Evolutionary conservation across 805 yeast species (phyloP), one percentile per base, ranked within the genome.

Genomic region (Lipomyces mesembrius): DNA sequence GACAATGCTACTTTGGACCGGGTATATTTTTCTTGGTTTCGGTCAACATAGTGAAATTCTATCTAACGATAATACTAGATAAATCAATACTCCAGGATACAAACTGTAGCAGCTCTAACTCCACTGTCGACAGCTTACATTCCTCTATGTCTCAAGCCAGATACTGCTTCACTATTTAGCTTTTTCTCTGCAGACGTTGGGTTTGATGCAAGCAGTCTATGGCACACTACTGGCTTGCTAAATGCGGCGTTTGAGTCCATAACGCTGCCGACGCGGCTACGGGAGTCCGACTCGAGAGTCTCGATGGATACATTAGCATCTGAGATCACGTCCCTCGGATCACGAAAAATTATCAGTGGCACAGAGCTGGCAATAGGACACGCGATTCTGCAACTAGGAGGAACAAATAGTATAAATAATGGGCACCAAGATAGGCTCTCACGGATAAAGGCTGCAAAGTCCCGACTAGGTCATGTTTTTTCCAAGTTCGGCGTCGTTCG

Each of bases 191-290:
- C 34, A 20, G 58, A 52, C 27, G 57, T 43, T 27, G 37, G 62
- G 22, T 65, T 53, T 39, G 60, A 63, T 29, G 17, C 62, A 17
- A 22, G 29, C 27, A 65, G 71, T 35, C 59, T 54, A 29, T 72
- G 74, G 74, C 67, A 63, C 3, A 46, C 64, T 29, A 62, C 66
- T 5, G 74, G 67, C 27, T 57, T 72, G 14, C 59, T 59, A 51
- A 54, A 57, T 49, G 32, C 60, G 14, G 72, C 65, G 25, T 66
- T 72, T 57, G 74, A 72, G 54, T 63, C 73, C 11, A 25, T 62
- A 22, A 72, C 74, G 17, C 49, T 70, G 34, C 68, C 73, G 20
- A 54, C 71, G 12, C 62, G 67, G 3, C 57, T 56, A 55, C 32
- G n/a, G 29, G 17, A 25, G 14, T 25, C 55, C 20, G 55, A 25